phyloP scores from a whole-genome alignment of 768 basidiomycete species.

The Amanita pseudoporphyria region DNA sequence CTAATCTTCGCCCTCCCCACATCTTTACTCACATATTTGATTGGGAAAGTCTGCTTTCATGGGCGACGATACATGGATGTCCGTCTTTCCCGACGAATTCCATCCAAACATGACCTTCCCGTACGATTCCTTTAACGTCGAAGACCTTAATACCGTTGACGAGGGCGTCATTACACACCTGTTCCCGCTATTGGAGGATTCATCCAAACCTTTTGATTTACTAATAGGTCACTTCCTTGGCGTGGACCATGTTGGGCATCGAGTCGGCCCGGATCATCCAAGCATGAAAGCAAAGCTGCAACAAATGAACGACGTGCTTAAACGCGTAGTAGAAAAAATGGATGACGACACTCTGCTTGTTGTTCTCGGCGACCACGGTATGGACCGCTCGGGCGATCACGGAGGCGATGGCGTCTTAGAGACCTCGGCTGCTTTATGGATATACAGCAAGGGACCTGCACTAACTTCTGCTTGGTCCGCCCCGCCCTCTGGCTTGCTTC shows the following conservation, averaged over 20 bases:
- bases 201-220: slow-evolving; percentile 63
- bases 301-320: slow-evolving; percentile 82
- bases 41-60: slow-evolving; percentile 66
- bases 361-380: slow-evolving; percentile 93
- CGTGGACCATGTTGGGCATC: slow-evolving; percentile 93
- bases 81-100: slow-evolving; percentile 75
- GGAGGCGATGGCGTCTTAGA: slow-evolving; percentile 87
- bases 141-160: slow-evolving; percentile 95
- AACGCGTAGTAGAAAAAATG: slow-evolving; percentile 58
- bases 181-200: slow-evolving; percentile 61
- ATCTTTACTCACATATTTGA: slow-evolving; percentile 1
- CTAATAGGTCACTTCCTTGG: slow-evolving; percentile 91
- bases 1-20: neutral
- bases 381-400: slow-evolving; percentile 92
- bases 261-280: slow-evolving; percentile 83
- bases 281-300: slow-evolving; percentile 77
- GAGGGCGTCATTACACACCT: slow-evolving; percentile 79
- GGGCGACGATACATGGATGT: slow-evolving; percentile 97
- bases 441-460: slow-evolving; percentile 72
- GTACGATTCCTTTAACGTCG: slow-evolving; percentile 97
- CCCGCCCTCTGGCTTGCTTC: slow-evolving; percentile 44
- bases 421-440: slow-evolving; percentile 80
- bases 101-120: slow-evolving; percentile 66
- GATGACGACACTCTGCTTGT: slow-evolving; percentile 89
- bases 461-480: slow-evolving; percentile 27